Base-by-base conservation (phyloP, 78 protist species). In the Dictyostelium brefeldianum region DNA sequence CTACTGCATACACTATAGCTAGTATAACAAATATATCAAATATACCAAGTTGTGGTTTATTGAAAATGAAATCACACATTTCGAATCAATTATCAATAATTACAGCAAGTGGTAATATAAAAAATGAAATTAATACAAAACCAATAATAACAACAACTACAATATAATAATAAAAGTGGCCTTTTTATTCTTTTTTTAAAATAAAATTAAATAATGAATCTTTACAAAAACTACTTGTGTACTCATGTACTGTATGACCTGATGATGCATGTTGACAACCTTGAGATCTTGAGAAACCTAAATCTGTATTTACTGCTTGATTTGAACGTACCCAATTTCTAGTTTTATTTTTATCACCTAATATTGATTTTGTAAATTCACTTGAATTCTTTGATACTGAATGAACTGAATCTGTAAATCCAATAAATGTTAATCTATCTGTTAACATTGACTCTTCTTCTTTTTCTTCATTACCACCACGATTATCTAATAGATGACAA, bases 391-490 rank as follows among this genome's bases (percentile, higher is more conserved):
- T 29, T 8, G 77, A 50, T 18, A 15, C 6, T 62, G 50, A 29
- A 74, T 87, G 93, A n/a, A 87, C 93, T 5, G 78, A 57, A 50
- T 92, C 96, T 0, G 96, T 92, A 14, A 83, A 46, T 20, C 70
- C 96, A 27, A 92, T 36, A 4, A 51, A 65, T 10, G 12, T 20
- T 11, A 92, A 36, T 56, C 46, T 57, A 8, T 48, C 47, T 3
- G 3, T 2, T 5, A 62, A 15, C 43, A 36, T 36, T 36, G 43
- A 36, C 2, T 78, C 70, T 27, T 31, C 62, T 3, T 36, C 43
- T 3, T 36, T 2, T 3, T 36, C 43, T 3, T 36, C 43, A 36
- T 2, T 36, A 36, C 43, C 43, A n/a, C 27, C 22, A 20, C 59
- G 59, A 14, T 43, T 31, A 11, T n/a, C 67, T 15, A 81, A 22